Evolutionary conservation across 2,329 filamentous ascomycete genomes (phyloP).

Genomic region (Curvularia sp.): DNA sequence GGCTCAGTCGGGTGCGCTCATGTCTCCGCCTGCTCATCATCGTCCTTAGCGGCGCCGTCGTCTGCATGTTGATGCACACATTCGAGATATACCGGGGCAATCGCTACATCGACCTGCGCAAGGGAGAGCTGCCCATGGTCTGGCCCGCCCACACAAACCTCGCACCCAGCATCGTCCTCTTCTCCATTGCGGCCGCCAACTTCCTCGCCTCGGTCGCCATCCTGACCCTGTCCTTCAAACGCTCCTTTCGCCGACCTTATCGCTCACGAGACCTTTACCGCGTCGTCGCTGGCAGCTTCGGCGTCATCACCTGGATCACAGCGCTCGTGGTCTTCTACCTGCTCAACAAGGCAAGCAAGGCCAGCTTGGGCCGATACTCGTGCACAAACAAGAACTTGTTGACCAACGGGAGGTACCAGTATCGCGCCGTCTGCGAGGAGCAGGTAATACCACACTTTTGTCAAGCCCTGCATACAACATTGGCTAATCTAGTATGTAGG

Average conservation of each 20-base stretch:
- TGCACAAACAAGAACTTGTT: constrained; percentile 45
- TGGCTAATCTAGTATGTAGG: constrained; percentile 35
- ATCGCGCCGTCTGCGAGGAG: constrained; percentile 49
- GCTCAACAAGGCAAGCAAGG: constrained; percentile 48
- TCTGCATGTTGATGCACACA: constrained; percentile 48
- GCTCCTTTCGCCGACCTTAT: constrained; percentile 45
- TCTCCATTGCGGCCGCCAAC: constrained; percentile 43
- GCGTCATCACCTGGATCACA: constrained; percentile 45
- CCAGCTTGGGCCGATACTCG: constrained; percentile 47
- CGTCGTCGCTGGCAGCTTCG: constrained; percentile 44
- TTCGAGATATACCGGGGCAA: constrained; percentile 48
- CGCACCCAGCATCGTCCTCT: constrained; percentile 46
- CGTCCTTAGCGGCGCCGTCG: constrained; percentile 47
- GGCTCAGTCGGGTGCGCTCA: constrained; percentile 48
- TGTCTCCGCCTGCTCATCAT: constrained; percentile 49
- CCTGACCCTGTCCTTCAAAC: constrained; percentile 43
- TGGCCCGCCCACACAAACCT: constrained; percentile 50
- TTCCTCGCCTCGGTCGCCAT: constrained; percentile 47
- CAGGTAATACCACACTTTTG: constrained; percentile 33
- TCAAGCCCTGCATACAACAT: background rate
- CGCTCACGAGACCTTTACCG: constrained; percentile 47
- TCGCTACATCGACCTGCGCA: constrained; percentile 46
- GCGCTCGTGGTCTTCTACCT: constrained; percentile 45
- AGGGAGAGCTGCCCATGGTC: constrained; percentile 49
- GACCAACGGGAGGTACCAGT: constrained; percentile 49